Base-by-base conservation (phyloP, 306 rosid species). In the Gleditsia sinensis region DNA sequence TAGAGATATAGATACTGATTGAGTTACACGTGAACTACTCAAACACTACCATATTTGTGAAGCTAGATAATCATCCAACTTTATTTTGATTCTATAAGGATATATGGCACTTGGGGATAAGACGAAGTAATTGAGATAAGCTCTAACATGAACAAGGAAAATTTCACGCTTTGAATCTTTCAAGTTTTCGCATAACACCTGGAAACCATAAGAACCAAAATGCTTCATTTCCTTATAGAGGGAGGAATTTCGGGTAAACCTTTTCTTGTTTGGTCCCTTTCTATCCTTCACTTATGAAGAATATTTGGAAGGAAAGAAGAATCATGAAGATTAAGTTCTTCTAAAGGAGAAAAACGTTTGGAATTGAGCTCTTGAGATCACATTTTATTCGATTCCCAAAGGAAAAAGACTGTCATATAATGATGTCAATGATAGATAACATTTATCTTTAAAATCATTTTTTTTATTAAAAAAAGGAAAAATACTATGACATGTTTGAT, bases 191-290 rank as follows among this genome's bases (percentile, higher is more conserved):
- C 25, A 25, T 42, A 42, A 42, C 40, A 40, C 70, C 12, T n/a
- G 16, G 40, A 43, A 43, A 43, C 3, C 9, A 8, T 30, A 7
- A 27, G 37, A 33, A 5, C 12, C 5, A 27, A 45, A 67, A 27
- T 28, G 40, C n/a, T 67, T 11, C 57, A 3, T n/a, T 45, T 13
- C 19, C 23, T 28, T 33, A 7, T 24, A 6, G 6, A 1, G 72
- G 57, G 25, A 2, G 3, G n/a, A 67, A 3, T 65, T 65, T 65
- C 39, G 5, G 55, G 9, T 65, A 42, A 65, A 42, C 23, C 39
- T 14, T 37, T 65, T 42, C 13, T 65, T 42, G 55, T 25, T 42
- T 65, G 54, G 13, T 65, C 42, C 55, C 24, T 65, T 65, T 42
- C 24, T 23, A 25, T 24, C 50, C 7, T 34, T 23, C 11, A 1